Evolutionary conservation across 1,284 basidiomycete species (phyloP).

Genomic region (Leccinum pallidistipes): DNA sequence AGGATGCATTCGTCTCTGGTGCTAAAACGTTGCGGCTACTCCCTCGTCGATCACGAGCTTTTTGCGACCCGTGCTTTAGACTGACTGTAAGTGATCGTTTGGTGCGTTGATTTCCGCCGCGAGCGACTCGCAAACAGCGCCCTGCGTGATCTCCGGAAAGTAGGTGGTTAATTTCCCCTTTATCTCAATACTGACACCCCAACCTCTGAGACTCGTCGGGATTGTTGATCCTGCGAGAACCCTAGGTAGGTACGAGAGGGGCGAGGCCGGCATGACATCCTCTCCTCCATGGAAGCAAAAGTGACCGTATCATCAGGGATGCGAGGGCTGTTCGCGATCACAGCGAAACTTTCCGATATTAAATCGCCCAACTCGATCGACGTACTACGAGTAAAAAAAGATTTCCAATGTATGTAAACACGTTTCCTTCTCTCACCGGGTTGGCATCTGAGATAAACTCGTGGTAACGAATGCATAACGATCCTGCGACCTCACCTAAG

Average conservation of each 20-base stretch:
- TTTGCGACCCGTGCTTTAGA: background rate
- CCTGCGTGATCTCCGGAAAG: constrained; percentile 15
- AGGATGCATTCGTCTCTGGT: background rate
- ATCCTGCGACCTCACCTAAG: constrained; percentile 29
- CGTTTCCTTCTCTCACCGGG: constrained; percentile 20
- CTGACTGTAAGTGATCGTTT: background rate
- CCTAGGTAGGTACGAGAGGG: constrained; percentile 15
- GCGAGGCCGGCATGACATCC: background rate
- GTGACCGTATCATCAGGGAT: constrained; percentile 1
- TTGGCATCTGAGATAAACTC: constrained; percentile 34
- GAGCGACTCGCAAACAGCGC: constrained; percentile 4
- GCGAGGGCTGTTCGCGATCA: constrained; percentile 13
- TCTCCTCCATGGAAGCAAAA: constrained; percentile 15
- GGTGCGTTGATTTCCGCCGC: constrained; percentile 3
- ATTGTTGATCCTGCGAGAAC: constrained; percentile 11
- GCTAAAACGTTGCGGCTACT: background rate
- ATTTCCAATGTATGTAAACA: constrained; percentile 9
- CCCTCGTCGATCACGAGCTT: constrained; percentile 3
- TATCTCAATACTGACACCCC: constrained; percentile 1
- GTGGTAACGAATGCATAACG: constrained; percentile 27
- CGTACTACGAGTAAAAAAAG: constrained; percentile 11
- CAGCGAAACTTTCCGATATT: constrained; percentile 24
- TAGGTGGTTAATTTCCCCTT: background rate
- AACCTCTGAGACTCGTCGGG: background rate
- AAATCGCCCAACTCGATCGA: constrained; percentile 31